Percentiles rank a stretch among this genome's conserved stretches.
Conservation (phyloP, 805 yeast species). For the Saccharomycopsis sp. region DNA sequence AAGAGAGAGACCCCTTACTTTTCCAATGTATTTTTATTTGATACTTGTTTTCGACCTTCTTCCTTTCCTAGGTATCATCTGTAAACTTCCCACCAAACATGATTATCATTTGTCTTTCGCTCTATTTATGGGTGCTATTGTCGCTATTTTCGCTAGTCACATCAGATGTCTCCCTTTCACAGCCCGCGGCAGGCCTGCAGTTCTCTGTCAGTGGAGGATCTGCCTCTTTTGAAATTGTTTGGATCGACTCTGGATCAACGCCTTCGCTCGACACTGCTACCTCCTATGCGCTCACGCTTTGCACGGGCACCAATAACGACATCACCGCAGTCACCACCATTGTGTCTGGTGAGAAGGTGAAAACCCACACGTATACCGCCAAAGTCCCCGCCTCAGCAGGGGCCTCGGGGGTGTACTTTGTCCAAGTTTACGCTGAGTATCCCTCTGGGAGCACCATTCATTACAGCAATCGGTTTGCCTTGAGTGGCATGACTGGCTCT, state of each 20-base stretch:
- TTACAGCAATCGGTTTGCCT: slow-evolving; percentile 56
- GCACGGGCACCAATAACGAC: slow-evolving; percentile 55
- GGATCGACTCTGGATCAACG: slow-evolving; percentile 46
- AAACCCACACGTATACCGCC: slow-evolving; percentile 32
- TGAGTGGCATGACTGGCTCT: slow-evolving; percentile 68
- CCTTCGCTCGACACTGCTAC: slow-evolving; percentile 39
- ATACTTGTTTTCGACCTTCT: too few relatives aligned
- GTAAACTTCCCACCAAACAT: neutral
- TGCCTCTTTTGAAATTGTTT: slow-evolving; percentile 30
- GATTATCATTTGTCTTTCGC: neutral
- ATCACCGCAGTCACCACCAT: slow-evolving; percentile 35
- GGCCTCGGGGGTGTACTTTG: slow-evolving; percentile 58
- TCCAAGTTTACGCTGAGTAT: slow-evolving; percentile 54
- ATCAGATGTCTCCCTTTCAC: slow-evolving; percentile 26
- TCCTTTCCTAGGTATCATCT: too few relatives aligned
- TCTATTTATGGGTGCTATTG: neutral
- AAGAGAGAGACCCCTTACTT: too few relatives aligned
- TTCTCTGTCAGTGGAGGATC: slow-evolving; percentile 25
- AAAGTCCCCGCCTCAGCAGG: slow-evolving; percentile 36
- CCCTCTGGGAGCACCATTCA: slow-evolving; percentile 46
- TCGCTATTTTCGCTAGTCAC: neutral
- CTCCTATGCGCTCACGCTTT: slow-evolving; percentile 44
- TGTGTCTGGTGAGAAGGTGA: slow-evolving; percentile 27
- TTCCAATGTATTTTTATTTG: too few relatives aligned
- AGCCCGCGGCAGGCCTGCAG: slow-evolving; percentile 22